These are phyloP conservation scores for Quercus wislizeni DNA, from an alignment of 306 rosid species.

Conservation along the genomic window DNA sequence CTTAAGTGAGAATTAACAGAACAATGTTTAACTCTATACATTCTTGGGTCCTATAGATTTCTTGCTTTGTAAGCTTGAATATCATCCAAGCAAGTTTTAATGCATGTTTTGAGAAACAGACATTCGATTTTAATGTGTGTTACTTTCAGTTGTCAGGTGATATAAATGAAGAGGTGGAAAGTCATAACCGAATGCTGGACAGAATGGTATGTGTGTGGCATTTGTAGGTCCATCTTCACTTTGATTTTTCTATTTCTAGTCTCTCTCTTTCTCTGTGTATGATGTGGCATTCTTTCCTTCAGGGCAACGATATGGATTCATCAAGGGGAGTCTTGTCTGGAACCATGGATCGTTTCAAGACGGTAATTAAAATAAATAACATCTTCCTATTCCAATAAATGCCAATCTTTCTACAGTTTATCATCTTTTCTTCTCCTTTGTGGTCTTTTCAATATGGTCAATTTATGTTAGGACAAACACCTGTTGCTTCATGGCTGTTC, in stretches of 20 bases:
- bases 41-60: slow-evolving; percentile 8
- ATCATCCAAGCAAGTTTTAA: slow-evolving; percentile 1
- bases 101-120: slow-evolving; percentile 7
- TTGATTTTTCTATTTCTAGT: not conserved
- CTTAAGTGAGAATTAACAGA: slow-evolving; percentile 1
- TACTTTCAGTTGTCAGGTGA: slow-evolving; percentile 87
- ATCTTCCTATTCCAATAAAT: not conserved
- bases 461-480: slow-evolving; percentile 1
- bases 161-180: slow-evolving; percentile 89
- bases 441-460: not conserved
- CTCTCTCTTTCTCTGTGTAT: not conserved
- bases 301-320: slow-evolving; percentile 96
- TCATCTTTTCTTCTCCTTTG: not conserved
- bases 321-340: slow-evolving; percentile 92
- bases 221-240: not conserved
- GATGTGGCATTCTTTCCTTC: not conserved
- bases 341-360: slow-evolving; percentile 92
- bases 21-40: not conserved
- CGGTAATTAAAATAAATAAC: slow-evolving; percentile 39
- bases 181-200: slow-evolving; percentile 85
- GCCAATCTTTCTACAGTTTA: not conserved
- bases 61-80: not conserved
- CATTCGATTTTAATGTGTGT: slow-evolving; percentile 2
- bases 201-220: slow-evolving; percentile 61
- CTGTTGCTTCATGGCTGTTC: slow-evolving; percentile 8